Conservation (phyloP, 2,329 filamentous ascomycete genomes). For the Cladosporium sp. region DNA sequence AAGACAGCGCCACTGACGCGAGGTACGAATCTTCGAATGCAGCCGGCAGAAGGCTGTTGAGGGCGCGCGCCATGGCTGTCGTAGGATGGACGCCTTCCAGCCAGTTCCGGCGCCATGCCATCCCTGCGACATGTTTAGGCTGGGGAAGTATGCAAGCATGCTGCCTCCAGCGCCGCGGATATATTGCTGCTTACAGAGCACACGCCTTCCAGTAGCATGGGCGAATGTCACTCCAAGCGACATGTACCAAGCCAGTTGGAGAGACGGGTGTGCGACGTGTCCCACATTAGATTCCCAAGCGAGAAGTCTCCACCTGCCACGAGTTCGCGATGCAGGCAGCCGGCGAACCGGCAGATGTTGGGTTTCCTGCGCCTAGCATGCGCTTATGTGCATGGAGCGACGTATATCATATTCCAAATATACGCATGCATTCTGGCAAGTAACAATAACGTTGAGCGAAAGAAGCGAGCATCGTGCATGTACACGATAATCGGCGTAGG, state of each 20-base stretch:
- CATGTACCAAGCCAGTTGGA: too few species aligned
- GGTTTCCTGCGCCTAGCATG: neutral
- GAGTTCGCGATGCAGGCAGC: slow-evolving; percentile 1
- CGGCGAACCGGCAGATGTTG: neutral
- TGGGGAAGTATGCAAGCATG: neutral
- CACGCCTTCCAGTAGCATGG: too few species aligned
- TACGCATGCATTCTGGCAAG: neutral
- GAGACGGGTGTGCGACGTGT: too few species aligned
- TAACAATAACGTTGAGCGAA: too few species aligned
- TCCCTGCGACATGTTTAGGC: neutral
- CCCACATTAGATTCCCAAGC: too few species aligned
- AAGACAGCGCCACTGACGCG: neutral
- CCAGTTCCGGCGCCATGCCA: neutral
- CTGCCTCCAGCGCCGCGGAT: too few species aligned
- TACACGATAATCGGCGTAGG: too few species aligned
- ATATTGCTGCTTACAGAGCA: too few species aligned
- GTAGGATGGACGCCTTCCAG: neutral
- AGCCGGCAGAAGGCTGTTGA: neutral
- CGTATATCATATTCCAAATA: neutral
- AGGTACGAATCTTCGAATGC: neutral
- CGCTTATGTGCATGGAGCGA: slow-evolving; percentile 1
- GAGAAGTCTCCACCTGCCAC: neutral
- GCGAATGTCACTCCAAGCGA: too few species aligned
- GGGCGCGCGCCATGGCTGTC: neutral
- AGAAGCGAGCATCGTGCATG: too few species aligned